These are phyloP conservation scores for Sporothrix humicola DNA, from an alignment of 2,329 filamentous ascomycete genomes.

Conservation along the genomic window DNA sequence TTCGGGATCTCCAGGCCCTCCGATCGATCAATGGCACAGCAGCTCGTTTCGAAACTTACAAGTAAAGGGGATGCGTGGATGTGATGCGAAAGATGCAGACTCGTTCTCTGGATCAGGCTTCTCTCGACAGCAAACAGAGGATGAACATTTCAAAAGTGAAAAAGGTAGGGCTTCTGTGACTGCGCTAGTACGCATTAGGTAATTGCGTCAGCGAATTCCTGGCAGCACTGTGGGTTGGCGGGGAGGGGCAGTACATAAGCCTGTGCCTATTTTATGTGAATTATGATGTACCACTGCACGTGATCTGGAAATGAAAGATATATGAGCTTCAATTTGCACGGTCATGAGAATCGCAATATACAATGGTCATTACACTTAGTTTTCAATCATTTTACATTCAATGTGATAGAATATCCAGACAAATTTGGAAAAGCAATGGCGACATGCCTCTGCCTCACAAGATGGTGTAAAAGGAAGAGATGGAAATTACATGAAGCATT, in stretches of 20 bases:
- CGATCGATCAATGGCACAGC: neutral
- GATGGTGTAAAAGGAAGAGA: constrained; percentile 9
- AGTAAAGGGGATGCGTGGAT: neutral
- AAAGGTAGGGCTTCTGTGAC: constrained; percentile 35
- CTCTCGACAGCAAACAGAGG: neutral
- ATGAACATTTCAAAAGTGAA: constrained; percentile 30
- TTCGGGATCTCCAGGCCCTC: neutral
- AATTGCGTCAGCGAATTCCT: constrained; percentile 27
- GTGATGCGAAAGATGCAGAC: constrained; percentile 5
- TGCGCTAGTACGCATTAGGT: constrained; percentile 33
- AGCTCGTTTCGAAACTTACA: constrained; percentile 14
- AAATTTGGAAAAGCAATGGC: neutral
- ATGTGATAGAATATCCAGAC: neutral
- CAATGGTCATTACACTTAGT: neutral
- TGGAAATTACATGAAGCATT: neutral
- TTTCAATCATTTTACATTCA: neutral
- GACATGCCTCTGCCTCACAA: neutral
- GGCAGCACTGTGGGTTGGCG: constrained; percentile 26
- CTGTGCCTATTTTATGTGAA: neutral
- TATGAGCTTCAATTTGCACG: neutral
- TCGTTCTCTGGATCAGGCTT: neutral
- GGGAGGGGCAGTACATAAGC: neutral
- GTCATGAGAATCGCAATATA: neutral
- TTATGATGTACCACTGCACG: neutral
- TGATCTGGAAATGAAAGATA: neutral